phyloP scores from a whole-genome alignment of 257 asterid species.

The Capsicum pubescens region DNA sequence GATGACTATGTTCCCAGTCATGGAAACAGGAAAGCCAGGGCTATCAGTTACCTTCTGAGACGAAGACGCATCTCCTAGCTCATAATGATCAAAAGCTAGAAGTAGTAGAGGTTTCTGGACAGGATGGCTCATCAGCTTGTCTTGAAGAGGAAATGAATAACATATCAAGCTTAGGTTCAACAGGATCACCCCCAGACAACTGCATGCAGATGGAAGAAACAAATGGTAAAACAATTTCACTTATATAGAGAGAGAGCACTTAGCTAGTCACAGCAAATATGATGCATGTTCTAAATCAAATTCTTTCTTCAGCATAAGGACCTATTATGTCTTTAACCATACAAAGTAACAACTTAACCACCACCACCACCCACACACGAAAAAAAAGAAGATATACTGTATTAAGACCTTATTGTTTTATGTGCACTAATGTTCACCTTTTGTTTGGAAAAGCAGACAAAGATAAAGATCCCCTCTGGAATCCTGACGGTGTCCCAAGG shows the following conservation, averaged over 20 bases:
- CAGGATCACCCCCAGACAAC: slow-evolving; percentile 25
- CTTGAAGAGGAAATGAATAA: slow-evolving; percentile 16
- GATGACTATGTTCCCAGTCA: slow-evolving; percentile 33
- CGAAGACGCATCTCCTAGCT: neutral
- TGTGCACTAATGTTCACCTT: slow-evolving; percentile 27
- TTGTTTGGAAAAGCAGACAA: neutral
- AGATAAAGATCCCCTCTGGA: slow-evolving; percentile 33
- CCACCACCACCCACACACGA: too few relatives aligned
- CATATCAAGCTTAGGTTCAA: slow-evolving; percentile 26
- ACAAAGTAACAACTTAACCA: neutral
- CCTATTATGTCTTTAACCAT: neutral
- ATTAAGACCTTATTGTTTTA: neutral
- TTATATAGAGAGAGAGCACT: neutral
- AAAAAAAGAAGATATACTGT: neutral
- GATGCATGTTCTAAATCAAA: neutral
- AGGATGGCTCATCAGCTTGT: slow-evolving; percentile 14
- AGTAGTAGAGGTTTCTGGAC: slow-evolving; percentile 20
- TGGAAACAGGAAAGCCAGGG: neutral
- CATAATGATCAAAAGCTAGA: neutral
- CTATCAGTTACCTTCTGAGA: slow-evolving; percentile 5
- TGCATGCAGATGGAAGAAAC: slow-evolving; percentile 27
- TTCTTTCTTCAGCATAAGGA: neutral
- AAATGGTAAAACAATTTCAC: slow-evolving; percentile 10
- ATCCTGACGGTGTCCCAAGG: slow-evolving; percentile 34
- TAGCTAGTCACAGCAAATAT: neutral